Base-by-base conservation (phyloP, 2,329 filamentous ascomycete species). In the Akanthomyces uredinophilus region DNA sequence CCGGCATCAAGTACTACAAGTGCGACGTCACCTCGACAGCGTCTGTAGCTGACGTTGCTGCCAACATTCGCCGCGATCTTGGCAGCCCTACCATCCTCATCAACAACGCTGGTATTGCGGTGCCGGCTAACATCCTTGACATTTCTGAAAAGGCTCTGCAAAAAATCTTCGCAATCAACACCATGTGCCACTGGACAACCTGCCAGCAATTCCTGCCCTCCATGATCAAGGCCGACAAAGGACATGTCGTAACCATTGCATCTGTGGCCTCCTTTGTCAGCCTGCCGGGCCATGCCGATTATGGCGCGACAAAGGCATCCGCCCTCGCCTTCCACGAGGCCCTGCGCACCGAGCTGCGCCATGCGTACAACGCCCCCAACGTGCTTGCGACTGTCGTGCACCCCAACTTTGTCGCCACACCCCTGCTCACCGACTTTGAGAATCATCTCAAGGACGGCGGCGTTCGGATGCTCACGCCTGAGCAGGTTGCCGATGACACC, bases 221-320 rank as follows among this genome's bases (percentile, higher is more conserved):
- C 64, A 87, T 91, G 81, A 72, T 87, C 52, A 68, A 72, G n/a
- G 68, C 69, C 8, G 84, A 89, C 74, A 87, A 90, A 74, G 87
- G 88, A 59, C 87, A 88, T 78, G 73, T 90, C 41, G 84, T 90
- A 24, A 90, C 85, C 1, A 79, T 90, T 24, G 85, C 88, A n/a
- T 84, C 81, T 10, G 75, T 84, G 47, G 86, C 87, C 0, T 81
- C 81, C 13, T 88, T 83, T 71, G 68, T 83, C 6, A 75, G 80
- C 2, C 79, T 83, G 0, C 82, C 87, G 1, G 78, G 78, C 64
- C 82, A 88, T 76, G 81, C 85, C 24, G 85, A 89, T 72, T 90
- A 90, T 73, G 77, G 79, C 1, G 79, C 83, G 7, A 82, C 79
- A 63, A 90, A 90, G 74, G 81, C 86, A 1, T 86, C 84, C 0